Evolutionary conservation across 1,284 basidiomycete species (phyloP), one percentile per base, ranked within the genome.

Genomic region (Athelia sp.): DNA sequence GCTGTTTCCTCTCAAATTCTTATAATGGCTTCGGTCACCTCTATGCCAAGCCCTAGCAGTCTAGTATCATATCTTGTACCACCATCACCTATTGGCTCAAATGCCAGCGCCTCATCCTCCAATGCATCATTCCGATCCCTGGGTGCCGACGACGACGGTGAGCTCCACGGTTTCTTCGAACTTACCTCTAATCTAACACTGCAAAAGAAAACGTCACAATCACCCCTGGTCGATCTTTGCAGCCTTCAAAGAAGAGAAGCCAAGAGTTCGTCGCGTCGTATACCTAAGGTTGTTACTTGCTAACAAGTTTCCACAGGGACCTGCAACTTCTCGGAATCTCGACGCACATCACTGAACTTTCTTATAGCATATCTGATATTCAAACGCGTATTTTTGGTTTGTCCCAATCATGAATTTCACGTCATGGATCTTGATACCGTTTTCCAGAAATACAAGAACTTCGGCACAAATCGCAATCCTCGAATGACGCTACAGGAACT

Each of bases 381-480:
- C 87, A 91, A 65, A 89, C 89, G 50, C 84, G 88, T 60, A 90
- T 91, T 62, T 91, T 91, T 59, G 89, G 89, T 90, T 63, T 53
- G 78, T 54, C 48, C 53, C 54, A 19, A 9, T 32, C 52, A 17
- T 47, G 26, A 38, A 2, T 21, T 22, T 43, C 42, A 43, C 46
- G 47, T 31, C 35, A 45, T 42, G 50, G 26, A 29, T 29, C 4
- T 29, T 29, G 13, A 40, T n/a, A 40, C 42, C 44, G 22, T 43
- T 36, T 46, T 54, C 38, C 62, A 91, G 88, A 90, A 67, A 90
- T 91, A 49, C 88, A 91, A 65, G 88, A 91, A 63, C 76, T 91
- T 44, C 82, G 88, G 44, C 88, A 91, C 66, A 87, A 84, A 62
- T 82, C 86, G 17, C 83, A 87, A 55, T 74, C 78, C 21, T 73